Base-by-base conservation (phyloP, 352 stramenopile genomes). In the Pythium rhizo-oryzae region DNA sequence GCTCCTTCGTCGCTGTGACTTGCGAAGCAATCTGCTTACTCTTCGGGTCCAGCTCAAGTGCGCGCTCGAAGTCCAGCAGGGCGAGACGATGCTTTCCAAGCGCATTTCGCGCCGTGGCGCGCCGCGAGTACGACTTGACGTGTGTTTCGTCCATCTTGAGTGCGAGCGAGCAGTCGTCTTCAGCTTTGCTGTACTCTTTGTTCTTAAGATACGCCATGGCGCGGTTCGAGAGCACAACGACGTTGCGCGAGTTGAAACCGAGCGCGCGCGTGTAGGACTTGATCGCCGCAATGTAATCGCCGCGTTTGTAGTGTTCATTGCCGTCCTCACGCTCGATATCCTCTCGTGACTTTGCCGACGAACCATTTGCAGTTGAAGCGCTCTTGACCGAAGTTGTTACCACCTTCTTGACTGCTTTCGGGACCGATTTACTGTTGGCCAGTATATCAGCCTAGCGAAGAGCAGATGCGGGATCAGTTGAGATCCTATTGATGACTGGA, bases 201-300 rank as follows among this genome's bases (percentile, higher is more conserved):
- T 97, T 93, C 75, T 96, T 94, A 59, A 98, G 66, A 41, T 91
- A 87, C 9, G 86, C 90, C 82, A 98, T 96, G 19, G 95, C 93
- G 9, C 93, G 84, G 69, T 98, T 98, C 24, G 93, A 93, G 21
- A 96, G 78, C 43, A 97, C 81, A 50, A 95, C 71, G 0, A 79
- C 77, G 47, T 94, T 95, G 12, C 76, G 75, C 5, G 78, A 62
- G 53, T 94, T 80, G 60, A 89, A 87, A 0, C 86, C 81, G n/a
- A 98, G 71, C 15, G 82, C 92, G 1, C 84, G 77, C 21, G 93
- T 97, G 72, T 98, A 99, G 71, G 81, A 93, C 58, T 90, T 84
- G 54, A 97, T 85, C 18, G 94, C 91, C 43, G 89, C 91, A 28
- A 96, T 80, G 52, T 85, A 94, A 61, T 99, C 90, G 1, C 83